Evolutionary conservation across 2,329 filamentous ascomycete genomes (phyloP).

Genomic region (Trichoderma oligosporum): DNA sequence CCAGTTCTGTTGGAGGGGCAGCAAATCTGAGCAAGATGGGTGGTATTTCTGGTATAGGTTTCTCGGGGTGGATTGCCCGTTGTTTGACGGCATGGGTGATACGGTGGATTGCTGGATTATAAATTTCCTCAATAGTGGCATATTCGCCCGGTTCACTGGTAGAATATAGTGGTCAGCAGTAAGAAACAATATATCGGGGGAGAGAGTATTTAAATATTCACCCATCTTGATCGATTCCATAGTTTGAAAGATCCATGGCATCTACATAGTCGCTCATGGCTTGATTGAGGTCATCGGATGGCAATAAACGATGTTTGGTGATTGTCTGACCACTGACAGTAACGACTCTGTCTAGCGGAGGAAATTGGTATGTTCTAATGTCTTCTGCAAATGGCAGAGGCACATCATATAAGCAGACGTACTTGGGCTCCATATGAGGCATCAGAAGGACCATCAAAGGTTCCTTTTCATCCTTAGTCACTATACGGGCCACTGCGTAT

Average conservation of each 20-base stretch:
- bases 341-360: conserved; percentile 79
- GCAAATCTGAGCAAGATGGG: conserved; percentile 69
- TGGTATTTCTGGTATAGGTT: conserved; percentile 58
- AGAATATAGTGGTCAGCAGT: not conserved
- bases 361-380: conserved; percentile 83
- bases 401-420: conserved; percentile 84
- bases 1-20: conserved; percentile 63
- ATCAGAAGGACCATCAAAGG: conserved; percentile 75
- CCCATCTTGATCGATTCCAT: conserved; percentile 72
- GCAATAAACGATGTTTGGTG: conserved; percentile 78
- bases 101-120: conserved; percentile 80
- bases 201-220: conserved; percentile 35
- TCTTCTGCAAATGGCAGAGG: conserved; percentile 93
- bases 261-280: conserved; percentile 93
- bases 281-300: conserved; percentile 65
- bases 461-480: conserved; percentile 76
- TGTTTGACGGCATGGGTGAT: conserved; percentile 81
- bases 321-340: conserved; percentile 80
- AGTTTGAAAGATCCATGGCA: conserved; percentile 77
- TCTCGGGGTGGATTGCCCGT: conserved; percentile 70
- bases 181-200: not conserved
- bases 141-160: conserved; percentile 58
- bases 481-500: conserved; percentile 81
- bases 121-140: conserved; percentile 74
- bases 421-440: conserved; percentile 71